Evolutionary conservation across 2,329 filamentous ascomycete species (phyloP), one percentile per base, ranked within the genome.

Genomic region (Calonectria multiphialidica): DNA sequence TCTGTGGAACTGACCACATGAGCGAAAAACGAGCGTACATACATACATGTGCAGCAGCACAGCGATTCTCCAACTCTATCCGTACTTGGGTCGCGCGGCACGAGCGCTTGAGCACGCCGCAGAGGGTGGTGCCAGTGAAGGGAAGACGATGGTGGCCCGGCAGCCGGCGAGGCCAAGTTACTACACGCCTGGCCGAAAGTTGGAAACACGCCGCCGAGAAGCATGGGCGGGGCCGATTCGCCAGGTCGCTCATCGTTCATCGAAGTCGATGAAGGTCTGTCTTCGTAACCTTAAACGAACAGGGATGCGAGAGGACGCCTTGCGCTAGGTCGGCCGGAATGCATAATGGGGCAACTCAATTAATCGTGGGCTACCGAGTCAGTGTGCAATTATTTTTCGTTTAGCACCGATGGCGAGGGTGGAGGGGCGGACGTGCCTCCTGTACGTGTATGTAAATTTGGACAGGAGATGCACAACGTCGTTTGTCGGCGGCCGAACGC

Each of bases 181-280:
- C 65, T 76, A 64, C 57, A 76, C 72, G 76, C 70, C 71, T 70
- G 72, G 69, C 66, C 70, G 67, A 70, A 72, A 62, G 73, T 67
- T 79, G 77, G 77, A 72, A 73, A 77, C 68, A 71, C 68, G 68
- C 68, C 53, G 71, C 68, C 66, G 71, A 75, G 66, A 62, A 76
- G 66, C 71, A 73, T 70, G 57, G 74, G 72, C 74, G 77, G 76
- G 72, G 74, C 77, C 74, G 76, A 72, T 30, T 71, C 66, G 67
- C 66, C 67, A 50, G 35, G 55, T 66, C 23, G 67, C 63, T 66
- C 62, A 67, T 67, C 50, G 40, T 63, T 65, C 28, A 47, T 63
- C 44, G 63, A 61, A 68, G 23, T 45, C 35, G 42, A 50, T 40
- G 25, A 61, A 70, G 66, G 49, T 25, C 69, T 23, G 35, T 65